phyloP scores from a whole-genome alignment of 2,329 filamentous ascomycete genomes.

The Chlorencoelia australis region DNA sequence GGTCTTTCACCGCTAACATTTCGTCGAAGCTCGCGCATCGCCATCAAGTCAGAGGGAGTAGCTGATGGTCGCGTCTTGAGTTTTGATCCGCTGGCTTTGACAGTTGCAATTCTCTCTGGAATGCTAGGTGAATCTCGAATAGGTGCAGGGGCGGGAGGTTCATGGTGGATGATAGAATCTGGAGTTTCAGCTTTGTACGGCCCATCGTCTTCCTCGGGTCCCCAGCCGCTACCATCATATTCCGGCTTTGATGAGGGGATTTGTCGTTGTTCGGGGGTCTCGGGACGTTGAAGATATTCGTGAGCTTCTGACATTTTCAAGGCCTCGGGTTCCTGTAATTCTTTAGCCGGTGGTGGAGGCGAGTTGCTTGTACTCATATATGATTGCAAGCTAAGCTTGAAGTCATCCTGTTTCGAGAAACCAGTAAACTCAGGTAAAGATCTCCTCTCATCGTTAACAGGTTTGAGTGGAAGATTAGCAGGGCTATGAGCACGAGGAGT shows the following conservation, averaged over 20 bases:
- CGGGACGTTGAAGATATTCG: conserved; percentile 18
- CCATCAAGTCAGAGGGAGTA: conserved; percentile 71
- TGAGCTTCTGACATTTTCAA: conserved; percentile 20
- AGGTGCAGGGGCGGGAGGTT: conserved; percentile 32
- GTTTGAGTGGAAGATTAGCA: conserved; percentile 8
- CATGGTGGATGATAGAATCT: conserved; percentile 81
- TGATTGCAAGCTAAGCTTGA: conserved; percentile 43
- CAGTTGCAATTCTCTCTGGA: conserved; percentile 75
- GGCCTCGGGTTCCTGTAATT: conserved; percentile 13
- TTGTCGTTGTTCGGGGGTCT: conserved; percentile 23
- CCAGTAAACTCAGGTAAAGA: conserved; percentile 38
- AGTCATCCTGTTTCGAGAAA: conserved; percentile 39
- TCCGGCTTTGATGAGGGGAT: conserved; percentile 43
- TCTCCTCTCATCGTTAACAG: conserved; percentile 15
- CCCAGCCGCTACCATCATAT: conserved; percentile 54
- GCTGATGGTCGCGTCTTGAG: conserved; percentile 83
- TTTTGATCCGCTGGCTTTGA: conserved; percentile 71
- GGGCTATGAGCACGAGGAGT: conserved; percentile 42
- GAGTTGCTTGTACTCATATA: conserved; percentile 43
- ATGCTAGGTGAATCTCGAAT: conserved; percentile 46
- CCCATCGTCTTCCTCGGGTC: conserved; percentile 41
- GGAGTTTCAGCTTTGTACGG: conserved; percentile 58
- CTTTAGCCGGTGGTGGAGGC: conserved; percentile 24
- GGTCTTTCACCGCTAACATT: conserved; percentile 71
- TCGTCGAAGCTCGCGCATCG: conserved; percentile 79